Conservation (phyloP, 2,329 filamentous ascomycete species). For the Acarospora socialis region DNA sequence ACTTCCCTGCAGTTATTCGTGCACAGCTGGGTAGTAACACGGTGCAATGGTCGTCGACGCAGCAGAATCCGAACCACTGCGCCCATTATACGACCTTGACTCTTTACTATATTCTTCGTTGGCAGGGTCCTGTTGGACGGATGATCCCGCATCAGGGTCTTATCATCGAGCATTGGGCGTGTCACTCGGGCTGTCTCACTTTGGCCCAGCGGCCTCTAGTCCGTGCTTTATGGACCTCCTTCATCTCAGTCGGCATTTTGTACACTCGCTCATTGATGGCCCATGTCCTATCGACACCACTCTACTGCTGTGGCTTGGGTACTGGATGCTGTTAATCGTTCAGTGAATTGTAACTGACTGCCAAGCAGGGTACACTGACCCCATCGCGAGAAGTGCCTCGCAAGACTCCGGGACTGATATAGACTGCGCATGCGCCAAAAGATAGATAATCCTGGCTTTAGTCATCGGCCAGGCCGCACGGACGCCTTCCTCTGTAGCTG, state of each 20-base stretch:
- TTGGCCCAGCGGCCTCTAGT: not conserved
- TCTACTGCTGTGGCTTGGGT: not conserved
- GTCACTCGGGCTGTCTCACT: not conserved
- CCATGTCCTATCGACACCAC: not conserved
- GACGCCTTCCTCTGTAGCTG: constrained; percentile 1
- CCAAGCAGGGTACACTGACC: too few species aligned
- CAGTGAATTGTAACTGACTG: too few species aligned
- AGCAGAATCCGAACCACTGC: not conserved
- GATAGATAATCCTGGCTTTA: too few species aligned
- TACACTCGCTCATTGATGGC: not conserved
- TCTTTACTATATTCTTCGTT: not conserved
- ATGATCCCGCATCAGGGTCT: not conserved
- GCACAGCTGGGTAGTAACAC: not conserved
- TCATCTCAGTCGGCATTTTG: not conserved
- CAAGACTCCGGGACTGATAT: too few species aligned
- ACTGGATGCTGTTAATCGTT: not conserved
- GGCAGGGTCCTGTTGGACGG: not conserved
- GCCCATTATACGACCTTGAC: not conserved
- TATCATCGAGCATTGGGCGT: not conserved
- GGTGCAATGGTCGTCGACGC: constrained; percentile 1
- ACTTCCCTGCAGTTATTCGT: constrained; percentile 1
- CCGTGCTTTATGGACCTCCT: not conserved
- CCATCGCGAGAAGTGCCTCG: too few species aligned
- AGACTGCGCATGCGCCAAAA: too few species aligned
- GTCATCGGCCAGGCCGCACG: too few species aligned